Conservation (phyloP, 139 green algal genomes). For the Klebsormidium nitens region DNA sequence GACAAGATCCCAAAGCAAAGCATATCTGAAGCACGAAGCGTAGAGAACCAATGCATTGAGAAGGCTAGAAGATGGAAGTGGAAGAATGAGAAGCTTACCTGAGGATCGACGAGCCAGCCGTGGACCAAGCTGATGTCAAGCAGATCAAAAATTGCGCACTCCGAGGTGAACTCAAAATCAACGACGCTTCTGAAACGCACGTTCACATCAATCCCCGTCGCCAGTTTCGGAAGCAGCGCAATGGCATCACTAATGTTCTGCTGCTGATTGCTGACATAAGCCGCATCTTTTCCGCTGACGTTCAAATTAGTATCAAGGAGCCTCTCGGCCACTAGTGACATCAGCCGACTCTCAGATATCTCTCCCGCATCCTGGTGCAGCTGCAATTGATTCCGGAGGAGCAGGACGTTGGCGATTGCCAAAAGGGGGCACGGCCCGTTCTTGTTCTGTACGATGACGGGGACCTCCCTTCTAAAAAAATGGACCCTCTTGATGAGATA, state of each 20-base stretch:
- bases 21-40: too few relatives aligned
- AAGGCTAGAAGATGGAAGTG: not conserved
- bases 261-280: conserved; percentile 53
- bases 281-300: conserved; percentile 34
- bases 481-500: conserved; percentile 33
- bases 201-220: conserved; percentile 95
- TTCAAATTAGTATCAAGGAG: conserved; percentile 13
- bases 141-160: conserved; percentile 91
- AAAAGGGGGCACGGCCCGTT: conserved; percentile 93
- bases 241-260: conserved; percentile 68
- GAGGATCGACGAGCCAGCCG: conserved; percentile 84
- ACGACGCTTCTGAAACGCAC: conserved; percentile 61
- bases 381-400: conserved; percentile 42
- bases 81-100: conserved; percentile 35
- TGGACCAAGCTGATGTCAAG: conserved; percentile 86
- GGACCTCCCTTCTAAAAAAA: conserved; percentile 29
- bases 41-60: not conserved
- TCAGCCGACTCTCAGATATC: conserved; percentile 24
- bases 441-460: conserved; percentile 80
- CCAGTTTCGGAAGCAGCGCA: conserved; percentile 61
- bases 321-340: conserved; percentile 29
- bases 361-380: conserved; percentile 6
- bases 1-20: too few relatives aligned
- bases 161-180: conserved; percentile 65
- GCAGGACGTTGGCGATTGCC: conserved; percentile 80